Evolutionary conservation across 1,139 yeast species (phyloP).

Genomic region (Candida sojae): DNA sequence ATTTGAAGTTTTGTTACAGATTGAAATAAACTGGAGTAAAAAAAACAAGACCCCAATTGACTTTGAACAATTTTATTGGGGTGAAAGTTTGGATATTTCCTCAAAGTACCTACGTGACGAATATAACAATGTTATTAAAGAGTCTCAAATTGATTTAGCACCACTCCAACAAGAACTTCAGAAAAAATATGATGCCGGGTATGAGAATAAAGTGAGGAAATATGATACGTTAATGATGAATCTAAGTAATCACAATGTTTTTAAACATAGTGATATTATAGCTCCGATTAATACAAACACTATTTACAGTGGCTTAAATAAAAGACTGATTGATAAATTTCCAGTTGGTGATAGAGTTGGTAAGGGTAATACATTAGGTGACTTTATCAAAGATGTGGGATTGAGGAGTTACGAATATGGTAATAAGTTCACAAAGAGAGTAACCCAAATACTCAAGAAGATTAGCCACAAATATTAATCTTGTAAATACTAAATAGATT

Average conservation of each 20-base stretch:
- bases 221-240: slow-evolving; percentile 18
- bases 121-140: slow-evolving; percentile 15
- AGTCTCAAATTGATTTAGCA: slow-evolving; percentile 16
- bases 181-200: slow-evolving; percentile 24
- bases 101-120: slow-evolving; percentile 18
- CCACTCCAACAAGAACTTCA: slow-evolving; percentile 20
- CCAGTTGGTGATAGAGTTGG: slow-evolving; percentile 30
- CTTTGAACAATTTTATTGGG: slow-evolving; percentile 23
- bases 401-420: slow-evolving; percentile 32
- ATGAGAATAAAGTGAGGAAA: slow-evolving; percentile 19
- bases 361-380: slow-evolving; percentile 33
- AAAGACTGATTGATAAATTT: slow-evolving; percentile 12
- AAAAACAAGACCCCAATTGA: background rate
- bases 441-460: slow-evolving; percentile 13
- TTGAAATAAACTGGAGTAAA: slow-evolving; percentile 4
- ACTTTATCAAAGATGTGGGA: slow-evolving; percentile 26
- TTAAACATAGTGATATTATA: slow-evolving; percentile 38
- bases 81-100: slow-evolving; percentile 21
- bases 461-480: slow-evolving; percentile 4
- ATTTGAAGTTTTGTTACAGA: slow-evolving; percentile 35
- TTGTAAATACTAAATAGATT: background rate
- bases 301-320: background rate
- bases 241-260: slow-evolving; percentile 22
- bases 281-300: slow-evolving; percentile 3
- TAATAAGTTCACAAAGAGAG: slow-evolving; percentile 25